Base-by-base conservation (phyloP, 2,329 filamentous ascomycete genomes). In the Dactylellina sp. region DNA sequence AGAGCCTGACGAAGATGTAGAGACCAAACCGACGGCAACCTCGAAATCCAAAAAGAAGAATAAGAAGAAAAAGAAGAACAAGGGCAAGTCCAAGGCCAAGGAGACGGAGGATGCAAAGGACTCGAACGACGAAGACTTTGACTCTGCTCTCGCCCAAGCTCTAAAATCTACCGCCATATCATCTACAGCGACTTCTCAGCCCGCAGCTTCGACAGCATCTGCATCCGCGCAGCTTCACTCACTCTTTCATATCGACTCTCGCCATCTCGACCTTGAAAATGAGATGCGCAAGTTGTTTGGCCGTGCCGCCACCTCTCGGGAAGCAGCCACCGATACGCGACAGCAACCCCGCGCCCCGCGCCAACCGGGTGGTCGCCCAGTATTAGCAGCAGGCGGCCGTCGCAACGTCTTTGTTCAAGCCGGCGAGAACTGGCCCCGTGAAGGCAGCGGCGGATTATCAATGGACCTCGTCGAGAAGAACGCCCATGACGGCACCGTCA, bases 201-300 rank as follows among this genome's bases (percentile, higher is more conserved):
- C 65, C 22, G 7, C 47, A 40, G 35, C 56, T 68, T 71, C 44
- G 64, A 76, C 2, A 52, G 18, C 50, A 44, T 52, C 61, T 71
- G 68, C 40, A 66, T 76, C 4, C 52, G 78, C 14, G 59, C 82
- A 82, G 56, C 80, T 82, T 50, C 81, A 85, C 53, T 84, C 83
- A 75, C 86, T 90, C 11, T 82, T 91, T 0, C 82, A 85, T 1
- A 83, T 91, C 57, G 89, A 90, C 77, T 87, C 89, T 0, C 86
- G 91, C 76, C 88, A 93, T 77, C 86, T 99, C 9, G 93, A 94
- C 79, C 91, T 91, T 6, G 85, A 89, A 37, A 96, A 97, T 79
- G 95, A 99, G 83, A 97, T 99, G 92, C 89, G 88, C 66, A 87
- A 85, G 76, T 82, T 92, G 0, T 92, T 91, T 80, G 89, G 89